Evolutionary conservation across 805 yeast genomes (phyloP), one percentile per base, ranked within the genome.

Genomic region (Cyberlindnera maclurae): DNA sequence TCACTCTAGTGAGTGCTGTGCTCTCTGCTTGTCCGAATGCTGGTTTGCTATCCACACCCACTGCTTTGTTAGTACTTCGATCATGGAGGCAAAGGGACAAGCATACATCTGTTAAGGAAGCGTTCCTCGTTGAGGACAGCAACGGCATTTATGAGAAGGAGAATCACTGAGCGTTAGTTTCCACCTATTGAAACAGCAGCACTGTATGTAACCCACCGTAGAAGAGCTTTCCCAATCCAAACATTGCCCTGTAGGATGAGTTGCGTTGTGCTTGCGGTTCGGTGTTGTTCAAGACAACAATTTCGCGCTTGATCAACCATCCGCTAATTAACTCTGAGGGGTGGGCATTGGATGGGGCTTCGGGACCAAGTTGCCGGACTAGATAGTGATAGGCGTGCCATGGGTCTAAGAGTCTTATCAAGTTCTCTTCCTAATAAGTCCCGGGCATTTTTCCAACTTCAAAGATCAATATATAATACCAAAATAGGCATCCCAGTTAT

Each of bases 111-210:
- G 51, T 79, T 78, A 42, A 84, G 65, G 52, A 84, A 84, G 42
- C 95, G 64, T 52, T 84, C 93, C 51, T 84, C 94, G 55, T 82
- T 82, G 37, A 84, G 69, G 27, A 84, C 80, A 0, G 93, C 93
- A 22, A 84, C 73, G 0, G 90, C 76, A 57, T 84, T 84, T 34
- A 82, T 72, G 40, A 82, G 61, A 29, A 84, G 57, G 15, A 77
- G 59, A 6, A 70, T 60, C 31, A 69, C 59, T 55, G 26, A 4
- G 31, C 6, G 38, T 33, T 34, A 33, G 41, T 37, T n/a, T 5
- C n/a, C 9, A 2, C 13, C 5, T 4, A 2, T 8, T 31, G 3
- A 17, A 31, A 6, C 22, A 3, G 18, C 4, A 16, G 17, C 11
- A 13, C 12, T 6, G 10, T 12, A 29, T 13, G n/a, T 16, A 16